phyloP scores from a whole-genome alignment of 495 filamentous ascomycete genomes.

The Talaromyces proteolyticus region DNA sequence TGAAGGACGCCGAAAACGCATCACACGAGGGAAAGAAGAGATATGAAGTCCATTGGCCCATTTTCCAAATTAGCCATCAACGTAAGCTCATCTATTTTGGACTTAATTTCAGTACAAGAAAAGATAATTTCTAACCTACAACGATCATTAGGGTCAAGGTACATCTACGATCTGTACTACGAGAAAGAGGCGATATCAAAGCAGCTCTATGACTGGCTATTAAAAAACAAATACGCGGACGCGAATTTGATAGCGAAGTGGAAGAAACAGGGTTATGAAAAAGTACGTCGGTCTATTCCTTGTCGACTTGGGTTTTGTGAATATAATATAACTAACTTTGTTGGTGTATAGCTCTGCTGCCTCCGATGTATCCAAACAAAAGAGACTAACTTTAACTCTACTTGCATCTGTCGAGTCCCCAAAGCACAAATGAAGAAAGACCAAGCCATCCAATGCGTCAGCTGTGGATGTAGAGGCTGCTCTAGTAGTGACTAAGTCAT shows the following conservation, averaged over 20 bases:
- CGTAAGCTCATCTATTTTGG: slow-evolving; percentile 52
- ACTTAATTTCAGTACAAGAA: background rate
- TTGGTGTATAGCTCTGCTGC: slow-evolving; percentile 68
- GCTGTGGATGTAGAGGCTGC: slow-evolving; percentile 90
- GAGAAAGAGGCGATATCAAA: slow-evolving; percentile 92
- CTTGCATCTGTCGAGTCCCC: slow-evolving; percentile 95
- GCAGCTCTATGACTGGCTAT: slow-evolving; percentile 87
- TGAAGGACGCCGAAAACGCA: slow-evolving; percentile 94
- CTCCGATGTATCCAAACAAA: slow-evolving; percentile 96
- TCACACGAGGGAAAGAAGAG: slow-evolving; percentile 72
- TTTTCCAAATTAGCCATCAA: slow-evolving; percentile 96
- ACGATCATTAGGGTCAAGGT: slow-evolving; percentile 55
- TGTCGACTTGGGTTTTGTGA: background rate
- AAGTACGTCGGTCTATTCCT: slow-evolving; percentile 45
- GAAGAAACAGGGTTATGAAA: slow-evolving; percentile 99
- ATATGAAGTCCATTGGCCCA: slow-evolving; percentile 90
- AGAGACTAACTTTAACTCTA: slow-evolving; percentile 97
- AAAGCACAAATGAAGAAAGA: slow-evolving; percentile 87
- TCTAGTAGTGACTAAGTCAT: slow-evolving; percentile 72
- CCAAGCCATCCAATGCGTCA: slow-evolving; percentile 89
- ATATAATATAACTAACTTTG: background rate
- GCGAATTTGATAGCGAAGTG: slow-evolving; percentile 95
- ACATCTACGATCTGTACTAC: slow-evolving; percentile 98
- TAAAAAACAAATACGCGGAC: slow-evolving; percentile 96
- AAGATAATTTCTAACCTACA: background rate